Base-by-base conservation (phyloP, 1,284 basidiomycete genomes). In the Pyrrhoderma lamaoense region DNA sequence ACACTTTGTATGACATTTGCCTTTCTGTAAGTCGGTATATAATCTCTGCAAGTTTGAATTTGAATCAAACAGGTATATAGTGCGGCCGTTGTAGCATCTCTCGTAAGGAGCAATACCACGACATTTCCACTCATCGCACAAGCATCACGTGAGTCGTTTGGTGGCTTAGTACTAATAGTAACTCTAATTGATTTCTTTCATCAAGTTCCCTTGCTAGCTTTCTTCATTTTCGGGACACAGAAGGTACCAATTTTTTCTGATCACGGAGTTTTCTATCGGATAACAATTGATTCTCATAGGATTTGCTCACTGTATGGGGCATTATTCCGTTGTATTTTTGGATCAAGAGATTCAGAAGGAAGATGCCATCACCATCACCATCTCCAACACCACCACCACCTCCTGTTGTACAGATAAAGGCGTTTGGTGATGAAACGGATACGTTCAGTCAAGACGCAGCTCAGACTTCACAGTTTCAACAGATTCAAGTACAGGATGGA, bases 181-280 rank as follows among this genome's bases (percentile, higher is more conserved):
- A 11, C 11, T 4, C 18, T 8, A 27, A 42, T 14, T 1, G 9
- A 9, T 16, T 9, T 42, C 11, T 39, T 40, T 14, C 18, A 14
- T 49, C 7, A 8, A 49, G 48, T 43, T 16, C 48, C 48, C 21
- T n/a, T 31, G 13, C 39, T 31, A 13, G 23, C 42, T n/a, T 49
- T 49, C 27, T 27, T 49, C 16, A 42, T 42, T 13, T 49, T 49
- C 19, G 48, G 48, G 16, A 42, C 48, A 14, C 48, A 49, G 16
- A 49, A 34, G 39, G 48, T 49, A 25, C 11, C 27, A 16, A 21
- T 27, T 16, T 18, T 37, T n/a, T n/a, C n/a, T n/a, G n/a, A n/a
- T n/a, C n/a, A n/a, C n/a, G n/a, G n/a, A n/a, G n/a, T n/a, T n/a
- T n/a, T n/a, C n/a, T 14, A 13, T 1, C n/a, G 11, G 47, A 40